Evolutionary conservation across 139 green algal species (phyloP), one percentile per base, ranked within the genome.

Genomic region (Bryopsis sp.): DNA sequence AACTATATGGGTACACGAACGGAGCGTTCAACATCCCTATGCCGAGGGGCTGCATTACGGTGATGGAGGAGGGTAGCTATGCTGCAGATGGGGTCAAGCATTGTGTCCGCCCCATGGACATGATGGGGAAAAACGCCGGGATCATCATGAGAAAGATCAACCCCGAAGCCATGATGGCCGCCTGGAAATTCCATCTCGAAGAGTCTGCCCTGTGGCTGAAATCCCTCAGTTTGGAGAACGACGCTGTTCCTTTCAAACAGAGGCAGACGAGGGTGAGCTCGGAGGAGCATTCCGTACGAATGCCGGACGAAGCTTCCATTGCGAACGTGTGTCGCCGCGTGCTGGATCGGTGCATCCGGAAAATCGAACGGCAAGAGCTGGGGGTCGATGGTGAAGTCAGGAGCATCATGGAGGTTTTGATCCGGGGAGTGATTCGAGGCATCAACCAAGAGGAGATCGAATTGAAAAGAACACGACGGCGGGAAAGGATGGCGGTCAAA

Each of bases 11-110:
- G 47, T 85, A 81, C 72, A 87, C 75, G 28, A 91, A 91, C 48
- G 85, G 85, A 33, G 71, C 75, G 1, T 91, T 91, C 73, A 85
- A 71, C 43, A 69, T 90, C n/a, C 81, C 83, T 28, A 85, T 91
- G 79, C 85, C 81, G 29, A 74, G 84, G 2, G 85, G 85, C 19
- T 89, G 81, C 66, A 70, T 91, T 8, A 81, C 79, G 15, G 79
- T 91, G 28, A 81, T 91, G 84, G 58, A 86, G 59, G 48, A 78
- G 7, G 76, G 67, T 3, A 76, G 79, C 8, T 91, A 87, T 69
- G 85, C 85, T 0, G 85, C 79, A 26, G 82, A 83, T 47, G 81
- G 78, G 8, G 57, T 90, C 19, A 90, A 90, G 75, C 85, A 91
- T 76, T 90, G 84, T 48, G 83, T 91, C 28, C 70, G 85, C 3